Base-by-base conservation (phyloP, 495 filamentous ascomycete species). In the Pseudotulostoma volvatum region DNA sequence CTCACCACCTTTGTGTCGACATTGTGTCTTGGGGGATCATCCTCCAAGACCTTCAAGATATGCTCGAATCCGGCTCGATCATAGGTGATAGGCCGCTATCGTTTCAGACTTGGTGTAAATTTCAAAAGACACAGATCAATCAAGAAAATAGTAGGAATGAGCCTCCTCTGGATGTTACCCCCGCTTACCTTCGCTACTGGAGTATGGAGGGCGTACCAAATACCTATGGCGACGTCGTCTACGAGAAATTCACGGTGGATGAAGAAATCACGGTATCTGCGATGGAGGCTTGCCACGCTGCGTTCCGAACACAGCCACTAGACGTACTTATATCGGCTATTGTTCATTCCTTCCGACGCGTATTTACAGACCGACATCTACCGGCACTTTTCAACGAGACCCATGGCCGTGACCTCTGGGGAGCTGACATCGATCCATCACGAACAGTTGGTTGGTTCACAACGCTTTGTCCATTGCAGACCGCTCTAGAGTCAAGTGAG, bases 21-120 rank as follows among this genome's bases (percentile, higher is more conserved):
- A 67, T 80, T 34, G 70, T 77, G 0, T 84, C 80, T 1, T 83
- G 77, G 78, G 63, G 72, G 18, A 63, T 79, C 39, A 68, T 83
- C 21, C 61, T 79, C 11, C 60, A 77, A 19, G 80, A 84, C 38
- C 49, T 84, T 1, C 70, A 81, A 43, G 71, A 79, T 33, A 51
- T 76, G 1, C 52, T 84, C n/a, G 45, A 60, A 3, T 48, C 54
- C 13, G 59, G 61, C 1, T 53, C 56, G 9, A 33, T 60, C 7
- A 49, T 50, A 11, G 53, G 55, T 15, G 59, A 67, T 3, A 58
- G 57, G 20, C 51, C 60, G 4, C 57, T 80, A 25, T 70, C 77
- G 0, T 82, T 80, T 55, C 71, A 77, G 51, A 67, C 63, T 38
- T 84, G 77, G 79, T 69, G 66, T 31, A 47, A 50, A 8, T 43